A percentile compares a stretch with the other conserved stretches of the same genome.
Conservation (phyloP, 306 rosid genomes). For the Inga leiocalycina region DNA sequence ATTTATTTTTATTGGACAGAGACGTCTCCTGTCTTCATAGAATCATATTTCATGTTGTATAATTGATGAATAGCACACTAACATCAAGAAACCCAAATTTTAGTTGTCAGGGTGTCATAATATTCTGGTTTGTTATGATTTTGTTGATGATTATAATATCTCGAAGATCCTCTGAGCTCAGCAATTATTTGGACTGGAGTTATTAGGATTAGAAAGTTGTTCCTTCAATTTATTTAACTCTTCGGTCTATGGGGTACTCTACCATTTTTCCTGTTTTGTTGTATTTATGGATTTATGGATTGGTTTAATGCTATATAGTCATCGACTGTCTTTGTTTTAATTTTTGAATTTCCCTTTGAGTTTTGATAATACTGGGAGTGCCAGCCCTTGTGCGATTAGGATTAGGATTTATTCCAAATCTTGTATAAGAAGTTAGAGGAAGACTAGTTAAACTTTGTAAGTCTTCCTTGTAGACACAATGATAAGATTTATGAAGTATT, state of each 20-base stretch:
- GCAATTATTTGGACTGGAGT: not conserved
- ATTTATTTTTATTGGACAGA: not conserved
- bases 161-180: not conserved
- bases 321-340: not conserved
- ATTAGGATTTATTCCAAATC: not conserved
- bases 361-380: not conserved
- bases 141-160: not conserved
- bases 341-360: not conserved
- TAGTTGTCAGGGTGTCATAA: not conserved
- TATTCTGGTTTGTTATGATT: not conserved
- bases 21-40: conserved; percentile 11
- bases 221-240: not conserved
- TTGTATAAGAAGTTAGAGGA: not conserved
- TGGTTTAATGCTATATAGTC: not conserved
- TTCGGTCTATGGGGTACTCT: not conserved
- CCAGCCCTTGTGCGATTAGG: not conserved
- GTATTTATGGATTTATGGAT: not conserved
- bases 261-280: not conserved
- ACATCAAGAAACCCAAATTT: conserved; percentile 3
- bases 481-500: not conserved
- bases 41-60: conserved; percentile 15
- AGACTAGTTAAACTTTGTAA: not conserved
- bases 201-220: not conserved
- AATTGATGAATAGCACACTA: not conserved
- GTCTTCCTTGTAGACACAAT: not conserved